A percentile compares a stretch with the other conserved stretches of the same genome.
phyloP scores from a whole-genome alignment of 768 basidiomycete species.

The Lactarius quietus region DNA sequence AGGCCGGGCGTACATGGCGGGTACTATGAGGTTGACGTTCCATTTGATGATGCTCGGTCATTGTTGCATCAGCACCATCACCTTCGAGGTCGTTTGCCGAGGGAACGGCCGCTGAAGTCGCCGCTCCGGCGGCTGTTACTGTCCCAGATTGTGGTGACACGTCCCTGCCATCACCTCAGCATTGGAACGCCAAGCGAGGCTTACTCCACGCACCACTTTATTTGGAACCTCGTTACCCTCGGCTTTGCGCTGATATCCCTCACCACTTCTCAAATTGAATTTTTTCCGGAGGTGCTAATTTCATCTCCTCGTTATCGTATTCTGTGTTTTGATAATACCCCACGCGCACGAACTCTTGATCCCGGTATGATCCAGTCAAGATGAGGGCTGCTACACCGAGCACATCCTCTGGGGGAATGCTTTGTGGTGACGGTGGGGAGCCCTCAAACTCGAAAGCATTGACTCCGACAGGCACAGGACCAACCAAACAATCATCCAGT shows the following conservation, averaged over 20 bases:
- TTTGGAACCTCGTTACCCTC: conserved; percentile 89
- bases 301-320: conserved; percentile 94
- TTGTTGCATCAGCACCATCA: conserved; percentile 33
- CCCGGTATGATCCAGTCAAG: conserved; percentile 91
- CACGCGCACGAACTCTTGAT: conserved; percentile 98
- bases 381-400: conserved; percentile 97
- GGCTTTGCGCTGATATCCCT: conserved; percentile 90
- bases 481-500: conserved; percentile 95
- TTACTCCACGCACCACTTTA: conserved; percentile 61
- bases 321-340: conserved; percentile 99
- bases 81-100: conserved; percentile 63
- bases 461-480: conserved; percentile 93
- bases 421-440: conserved; percentile 73
- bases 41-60: conserved; percentile 18
- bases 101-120: conserved; percentile 68
- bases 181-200: conserved; percentile 8
- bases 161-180: conserved; percentile 15
- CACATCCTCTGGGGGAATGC: conserved; percentile 86
- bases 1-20: background rate
- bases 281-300: conserved; percentile 59
- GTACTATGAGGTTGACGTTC: conserved; percentile 9
- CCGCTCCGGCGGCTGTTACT: conserved; percentile 52
- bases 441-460: conserved; percentile 98
- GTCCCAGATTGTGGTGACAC: conserved; percentile 42
- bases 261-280: conserved; percentile 72